These are phyloP conservation scores for Colletotrichum musae DNA, from an alignment of 2,329 filamentous ascomycete genomes.

Conservation along the genomic window DNA sequence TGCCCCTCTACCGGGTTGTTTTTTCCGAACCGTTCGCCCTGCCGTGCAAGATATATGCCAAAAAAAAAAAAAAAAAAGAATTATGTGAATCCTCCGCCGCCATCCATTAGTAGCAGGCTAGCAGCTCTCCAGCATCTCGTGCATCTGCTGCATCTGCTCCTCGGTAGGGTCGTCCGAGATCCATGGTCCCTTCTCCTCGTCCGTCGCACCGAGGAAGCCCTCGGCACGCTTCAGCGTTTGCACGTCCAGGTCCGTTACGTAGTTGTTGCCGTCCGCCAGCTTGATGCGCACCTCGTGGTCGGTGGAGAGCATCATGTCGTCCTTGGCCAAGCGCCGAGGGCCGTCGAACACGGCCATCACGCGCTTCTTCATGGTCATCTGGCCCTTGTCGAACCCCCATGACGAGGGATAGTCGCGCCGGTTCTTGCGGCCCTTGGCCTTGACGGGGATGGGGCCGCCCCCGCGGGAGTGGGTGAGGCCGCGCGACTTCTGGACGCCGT, in stretches of 20 bases:
- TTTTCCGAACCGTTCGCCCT: slow-evolving; percentile 16
- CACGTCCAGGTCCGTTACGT: slow-evolving; percentile 93
- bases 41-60: background rate
- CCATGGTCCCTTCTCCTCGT: slow-evolving; percentile 91
- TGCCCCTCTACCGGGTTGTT: slow-evolving; percentile 11
- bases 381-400: slow-evolving; percentile 92
- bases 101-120: slow-evolving; percentile 39
- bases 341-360: slow-evolving; percentile 95
- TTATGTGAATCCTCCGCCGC: background rate
- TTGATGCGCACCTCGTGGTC: slow-evolving; percentile 94
- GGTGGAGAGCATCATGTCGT: slow-evolving; percentile 98
- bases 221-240: slow-evolving; percentile 91
- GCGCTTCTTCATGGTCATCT: slow-evolving; percentile 99
- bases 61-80: background rate
- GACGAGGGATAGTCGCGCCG: slow-evolving; percentile 93
- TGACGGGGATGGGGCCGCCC: slow-evolving; percentile 71
- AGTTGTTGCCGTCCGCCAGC: slow-evolving; percentile 81
- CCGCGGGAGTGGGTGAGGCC: slow-evolving; percentile 85
- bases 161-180: slow-evolving; percentile 79
- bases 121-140: slow-evolving; percentile 59
- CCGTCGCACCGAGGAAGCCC: slow-evolving; percentile 83
- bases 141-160: slow-evolving; percentile 73
- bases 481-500: slow-evolving; percentile 75
- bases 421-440: slow-evolving; percentile 84
- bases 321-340: slow-evolving; percentile 89